Evolutionary conservation across 164 flowering plant genomes (phyloP).

Genomic region (Umbellularia californica): DNA sequence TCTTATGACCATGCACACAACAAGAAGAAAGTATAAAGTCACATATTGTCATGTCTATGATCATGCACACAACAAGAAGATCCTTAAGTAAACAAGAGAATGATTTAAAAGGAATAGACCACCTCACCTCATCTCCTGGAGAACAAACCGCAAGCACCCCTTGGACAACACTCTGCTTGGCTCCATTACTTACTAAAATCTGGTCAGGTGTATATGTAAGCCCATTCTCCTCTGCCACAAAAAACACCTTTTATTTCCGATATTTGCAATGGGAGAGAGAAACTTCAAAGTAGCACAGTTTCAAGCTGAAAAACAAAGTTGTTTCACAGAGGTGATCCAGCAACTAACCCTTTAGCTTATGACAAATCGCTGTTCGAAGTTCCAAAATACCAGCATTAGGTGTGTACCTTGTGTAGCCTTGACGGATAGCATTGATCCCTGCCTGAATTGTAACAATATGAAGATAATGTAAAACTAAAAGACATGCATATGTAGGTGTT

Average conservation of each 20-base stretch:
- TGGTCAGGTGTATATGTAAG: slow-evolving; percentile 78
- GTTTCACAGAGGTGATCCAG: background rate
- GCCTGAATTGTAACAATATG: slow-evolving; percentile 43
- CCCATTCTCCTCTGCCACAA: slow-evolving; percentile 81
- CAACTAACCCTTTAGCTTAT: slow-evolving; percentile 68
- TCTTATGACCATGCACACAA: too few species aligned
- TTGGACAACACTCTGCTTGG: slow-evolving; percentile 79
- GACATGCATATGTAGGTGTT: background rate
- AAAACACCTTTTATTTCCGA: slow-evolving; percentile 7
- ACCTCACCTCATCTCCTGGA: slow-evolving; percentile 92
- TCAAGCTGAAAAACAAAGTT: too few species aligned
- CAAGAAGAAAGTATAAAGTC: background rate
- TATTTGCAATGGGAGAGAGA: background rate
- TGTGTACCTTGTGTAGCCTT: slow-evolving; percentile 85
- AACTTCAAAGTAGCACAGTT: background rate
- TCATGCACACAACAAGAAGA: background rate
- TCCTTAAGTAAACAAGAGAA: background rate
- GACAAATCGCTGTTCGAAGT: slow-evolving; percentile 83
- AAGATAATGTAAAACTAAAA: background rate
- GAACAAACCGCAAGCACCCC: slow-evolving; percentile 88
- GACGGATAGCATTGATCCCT: slow-evolving; percentile 90
- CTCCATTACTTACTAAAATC: slow-evolving; percentile 92
- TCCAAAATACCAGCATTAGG: slow-evolving; percentile 89
- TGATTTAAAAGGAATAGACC: background rate
- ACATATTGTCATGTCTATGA: background rate